Evolutionary conservation across 352 stramenopile genomes (phyloP), one percentile per base, ranked within the genome.

Genomic region (Globisporangium emineosum): DNA sequence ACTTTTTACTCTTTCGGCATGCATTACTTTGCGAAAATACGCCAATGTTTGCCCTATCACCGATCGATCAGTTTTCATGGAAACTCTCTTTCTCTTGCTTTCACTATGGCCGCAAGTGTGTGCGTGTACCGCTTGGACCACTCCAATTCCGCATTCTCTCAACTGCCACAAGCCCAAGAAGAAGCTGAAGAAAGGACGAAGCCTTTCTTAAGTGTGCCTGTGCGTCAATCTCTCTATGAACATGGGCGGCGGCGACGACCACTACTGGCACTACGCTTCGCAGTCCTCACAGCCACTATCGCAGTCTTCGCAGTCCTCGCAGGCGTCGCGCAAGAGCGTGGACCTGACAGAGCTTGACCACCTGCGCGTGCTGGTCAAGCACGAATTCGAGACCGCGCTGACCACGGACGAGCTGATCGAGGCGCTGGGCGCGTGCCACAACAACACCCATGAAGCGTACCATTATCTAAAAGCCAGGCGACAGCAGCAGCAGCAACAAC

Each of bases 321-420:
- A 77, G 62, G 37, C 45, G 5, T 17, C 51, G 49, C 45, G n/a
- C n/a, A 55, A 61, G 43, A 43, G 63, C 29, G 60, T 68, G 55
- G 72, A 79, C 64, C 66, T 86, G 45, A 62, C 72, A 5, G 70
- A 80, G 51, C 64, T 91, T n/a, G 69, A 86, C 62, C 76, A 74
- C 37, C 75, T 90, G 49, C 76, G 78, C 57, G 69, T 86, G 69
- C 71, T 90, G 45, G 69, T 79, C 53, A 75, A 73, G 57, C 81
- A 88, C 70, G 81, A 93, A 50, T 88, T 90, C 57, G 75, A 85
- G 7, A 64, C 68, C 23, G 72, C 79, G 2, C 55, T 79, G 30
- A 78, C 54, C 13, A 80, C 57, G 4, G 70, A 81, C 25, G 77
- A 93, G 52, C 72, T 90, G 8, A 51, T 76, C 29, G 64, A 60